Conservation (phyloP, 2,329 filamentous ascomycete species). For the Pseudocercospora cruenta region DNA sequence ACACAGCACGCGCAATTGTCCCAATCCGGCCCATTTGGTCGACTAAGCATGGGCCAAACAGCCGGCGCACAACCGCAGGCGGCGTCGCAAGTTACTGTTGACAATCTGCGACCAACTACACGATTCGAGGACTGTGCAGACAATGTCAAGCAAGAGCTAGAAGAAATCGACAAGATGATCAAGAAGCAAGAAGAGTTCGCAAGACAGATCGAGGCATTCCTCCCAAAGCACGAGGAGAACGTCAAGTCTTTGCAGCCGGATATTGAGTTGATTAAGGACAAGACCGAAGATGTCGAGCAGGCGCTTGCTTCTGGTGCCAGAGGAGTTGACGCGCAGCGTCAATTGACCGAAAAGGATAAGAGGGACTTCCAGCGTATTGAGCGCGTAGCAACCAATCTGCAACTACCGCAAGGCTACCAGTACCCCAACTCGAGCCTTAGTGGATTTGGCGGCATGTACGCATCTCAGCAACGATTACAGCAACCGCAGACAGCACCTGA, state of each 20-base stretch:
- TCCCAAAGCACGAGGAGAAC: conserved; percentile 65
- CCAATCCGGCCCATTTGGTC: conserved; percentile 36
- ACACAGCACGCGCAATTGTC: conserved; percentile 28
- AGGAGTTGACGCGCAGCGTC: conserved; percentile 61
- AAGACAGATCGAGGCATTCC: conserved; percentile 71
- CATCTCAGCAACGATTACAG: conserved; percentile 25
- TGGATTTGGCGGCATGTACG: conserved; percentile 24
- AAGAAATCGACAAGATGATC: conserved; percentile 77
- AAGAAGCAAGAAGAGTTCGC: conserved; percentile 76
- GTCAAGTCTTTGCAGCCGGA: conserved; percentile 68
- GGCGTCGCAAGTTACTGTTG: conserved; percentile 69
- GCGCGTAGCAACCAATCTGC: conserved; percentile 73
- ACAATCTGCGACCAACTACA: conserved; percentile 80
- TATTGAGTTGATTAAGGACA: conserved; percentile 65
- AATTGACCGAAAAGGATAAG: conserved; percentile 65
- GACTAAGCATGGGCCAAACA: conserved; percentile 54
- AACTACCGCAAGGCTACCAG: conserved; percentile 68
- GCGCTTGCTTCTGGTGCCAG: conserved; percentile 66
- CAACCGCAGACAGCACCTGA: conserved; percentile 19
- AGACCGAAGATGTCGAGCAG: conserved; percentile 65
- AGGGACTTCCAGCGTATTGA: conserved; percentile 72
- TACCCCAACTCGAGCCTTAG: conserved; percentile 42
- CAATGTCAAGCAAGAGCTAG: conserved; percentile 76
- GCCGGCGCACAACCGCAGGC: conserved; percentile 45
- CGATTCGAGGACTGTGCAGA: conserved; percentile 89